Percentiles rank a stretch among this genome's conserved stretches.
Evolutionary conservation across 1,284 basidiomycete species (phyloP).

Genomic region (Coniophora puteana): DNA sequence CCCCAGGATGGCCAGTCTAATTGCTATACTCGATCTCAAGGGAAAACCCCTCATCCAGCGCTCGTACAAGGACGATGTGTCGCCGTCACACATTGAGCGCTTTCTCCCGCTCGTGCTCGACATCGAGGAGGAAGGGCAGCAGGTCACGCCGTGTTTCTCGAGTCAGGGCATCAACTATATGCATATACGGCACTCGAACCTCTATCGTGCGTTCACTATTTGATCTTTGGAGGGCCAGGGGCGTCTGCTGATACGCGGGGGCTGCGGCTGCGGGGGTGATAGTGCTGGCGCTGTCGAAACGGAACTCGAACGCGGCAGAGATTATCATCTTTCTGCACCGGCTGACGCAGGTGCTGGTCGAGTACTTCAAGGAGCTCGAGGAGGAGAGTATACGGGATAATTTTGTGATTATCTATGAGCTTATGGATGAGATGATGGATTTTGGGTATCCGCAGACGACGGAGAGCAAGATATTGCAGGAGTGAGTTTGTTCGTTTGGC

Average conservation of each 20-base stretch:
- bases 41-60: slow-evolving; percentile 98
- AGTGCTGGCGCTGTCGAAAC: slow-evolving; percentile 96
- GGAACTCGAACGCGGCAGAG: slow-evolving; percentile 95
- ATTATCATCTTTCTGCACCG: slow-evolving; percentile 97
- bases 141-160: slow-evolving; percentile 94
- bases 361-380: slow-evolving; percentile 99
- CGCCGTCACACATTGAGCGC: slow-evolving; percentile 83
- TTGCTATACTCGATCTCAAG: slow-evolving; percentile 97
- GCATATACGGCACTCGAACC: slow-evolving; percentile 97
- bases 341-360: slow-evolving; percentile 84
- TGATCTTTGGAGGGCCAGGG: neutral
- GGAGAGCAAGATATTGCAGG: slow-evolving; percentile 98
- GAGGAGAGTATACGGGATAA: slow-evolving; percentile 99
- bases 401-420: slow-evolving; percentile 96
- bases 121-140: slow-evolving; percentile 96
- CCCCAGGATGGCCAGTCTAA: slow-evolving; percentile 52
- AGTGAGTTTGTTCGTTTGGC: slow-evolving; percentile 50
- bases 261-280: too few relatives aligned
- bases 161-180: slow-evolving; percentile 95
- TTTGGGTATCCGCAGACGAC: slow-evolving; percentile 99
- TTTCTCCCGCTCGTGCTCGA: slow-evolving; percentile 96
- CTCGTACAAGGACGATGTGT: slow-evolving; percentile 97
- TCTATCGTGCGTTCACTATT: slow-evolving; percentile 75
- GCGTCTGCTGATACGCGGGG: slow-evolving; percentile 1
- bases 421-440: slow-evolving; percentile 99